Evolutionary conservation across 1,139 yeast species (phyloP).

Genomic region (Yamadazyma triangularis): DNA sequence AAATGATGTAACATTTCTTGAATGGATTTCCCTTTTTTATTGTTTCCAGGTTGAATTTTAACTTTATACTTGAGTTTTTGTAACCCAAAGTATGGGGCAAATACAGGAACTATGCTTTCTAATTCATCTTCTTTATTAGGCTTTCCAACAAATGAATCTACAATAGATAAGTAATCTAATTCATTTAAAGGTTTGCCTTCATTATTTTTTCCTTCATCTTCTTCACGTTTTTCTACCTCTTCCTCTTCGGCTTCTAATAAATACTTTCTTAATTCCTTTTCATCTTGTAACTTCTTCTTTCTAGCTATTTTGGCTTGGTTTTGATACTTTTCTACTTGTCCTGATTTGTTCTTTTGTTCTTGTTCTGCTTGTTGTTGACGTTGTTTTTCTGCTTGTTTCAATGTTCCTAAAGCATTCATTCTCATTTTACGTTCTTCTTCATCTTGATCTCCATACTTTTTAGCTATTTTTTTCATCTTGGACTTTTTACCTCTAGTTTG

Average conservation of each 20-base stretch:
- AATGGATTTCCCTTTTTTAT: slow-evolving; percentile 85
- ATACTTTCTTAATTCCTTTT: slow-evolving; percentile 47
- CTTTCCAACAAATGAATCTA: slow-evolving; percentile 37
- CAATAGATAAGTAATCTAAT: slow-evolving; percentile 32
- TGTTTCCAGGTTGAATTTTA: slow-evolving; percentile 80
- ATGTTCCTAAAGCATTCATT: slow-evolving; percentile 80
- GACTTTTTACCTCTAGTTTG: slow-evolving; percentile 74
- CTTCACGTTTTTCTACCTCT: no score
- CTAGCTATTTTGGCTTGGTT: slow-evolving; percentile 26
- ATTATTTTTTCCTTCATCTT: no score
- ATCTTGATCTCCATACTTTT: slow-evolving; percentile 86
- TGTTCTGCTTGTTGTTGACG: slow-evolving; percentile 25
- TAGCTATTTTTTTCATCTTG: slow-evolving; percentile 75
- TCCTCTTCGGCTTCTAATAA: slow-evolving; percentile 32
- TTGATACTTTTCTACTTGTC: slow-evolving; percentile 16
- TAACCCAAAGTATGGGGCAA: slow-evolving; percentile 89
- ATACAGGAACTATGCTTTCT: slow-evolving; percentile 70
- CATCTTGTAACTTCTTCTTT: slow-evolving; percentile 45
- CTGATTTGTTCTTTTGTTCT: slow-evolving; percentile 9
- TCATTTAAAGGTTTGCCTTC: slow-evolving; percentile 6
- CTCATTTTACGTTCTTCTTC: slow-evolving; percentile 76
- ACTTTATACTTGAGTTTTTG: slow-evolving; percentile 75
- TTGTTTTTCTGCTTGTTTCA: slow-evolving; percentile 55
- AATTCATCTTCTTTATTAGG: slow-evolving; percentile 44
- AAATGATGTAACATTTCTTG: slow-evolving; percentile 64